Base-by-base conservation (phyloP, 192 early-diverging fungal species). In the Podochytrium sp. region DNA sequence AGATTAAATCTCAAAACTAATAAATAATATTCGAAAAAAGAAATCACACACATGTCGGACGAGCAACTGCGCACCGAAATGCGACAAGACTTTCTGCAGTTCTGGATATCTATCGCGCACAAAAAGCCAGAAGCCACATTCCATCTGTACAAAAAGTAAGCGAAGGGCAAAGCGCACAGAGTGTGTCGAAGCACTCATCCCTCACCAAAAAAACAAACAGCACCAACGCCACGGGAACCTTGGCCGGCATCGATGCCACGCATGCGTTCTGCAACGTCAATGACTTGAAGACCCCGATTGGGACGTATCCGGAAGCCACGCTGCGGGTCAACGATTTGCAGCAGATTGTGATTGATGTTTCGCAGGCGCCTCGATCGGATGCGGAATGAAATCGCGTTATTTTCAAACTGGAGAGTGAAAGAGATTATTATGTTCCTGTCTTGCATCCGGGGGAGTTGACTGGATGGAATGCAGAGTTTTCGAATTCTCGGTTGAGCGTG, bases 271-370 rank as follows among this genome's bases (percentile, higher is more conserved):
- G 35, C 56, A 72, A 72, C 40, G 49, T 61, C n/a, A 12, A 10
- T 30, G 10, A 23, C 18, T 39, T 72, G 5, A 59, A 72, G 32
- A 72, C 70, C 5, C 56, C 70, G 14, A 58, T 72, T 29, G 70
- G 70, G 0, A 47, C 42, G 29, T 72, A 72, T 40, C 30, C 29
- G 2, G 39, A 49, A 40, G 35, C 70, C 20, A 72, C 57, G 29
- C 34, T 72, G 57, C 55, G 70, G 18, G 43, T 47, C 16, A 43
- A 27, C n/a, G 70, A 72, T 23, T 23, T 59, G 7, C 27, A 72
- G 38, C 27, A 47, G 12, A 43, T 72, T 12, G 56, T 40, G 14
- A 41, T 72, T 32, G 23, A 33, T 7, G n/a, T 7, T 63, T 63
- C 23, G 7, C 12, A 12, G 47, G 47, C 12, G n/a, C 12, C 12